Evolutionary conservation across 73 alveolate genomes (phyloP).

Genomic region (Paramecium biaurelia): DNA sequence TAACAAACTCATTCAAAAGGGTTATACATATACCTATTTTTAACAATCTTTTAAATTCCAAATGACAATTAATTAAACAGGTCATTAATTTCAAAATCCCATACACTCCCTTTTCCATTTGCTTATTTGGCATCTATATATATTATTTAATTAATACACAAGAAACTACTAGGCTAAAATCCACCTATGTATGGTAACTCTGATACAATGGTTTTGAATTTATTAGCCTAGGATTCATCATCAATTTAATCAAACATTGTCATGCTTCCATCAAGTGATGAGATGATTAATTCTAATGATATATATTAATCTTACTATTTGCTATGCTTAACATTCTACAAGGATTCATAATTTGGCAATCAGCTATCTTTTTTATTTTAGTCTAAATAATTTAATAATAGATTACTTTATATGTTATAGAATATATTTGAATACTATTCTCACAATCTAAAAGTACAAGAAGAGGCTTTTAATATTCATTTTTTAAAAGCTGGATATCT

Average conservation of each 20-base stretch:
- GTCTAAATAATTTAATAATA: neutral
- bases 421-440: neutral
- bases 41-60: neutral
- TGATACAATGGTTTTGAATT: neutral
- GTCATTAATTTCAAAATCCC: neutral
- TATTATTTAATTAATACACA: neutral
- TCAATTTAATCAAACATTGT: conserved; percentile 12
- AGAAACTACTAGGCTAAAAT: neutral
- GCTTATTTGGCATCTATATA: neutral
- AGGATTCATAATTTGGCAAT: neutral
- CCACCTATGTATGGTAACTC: neutral
- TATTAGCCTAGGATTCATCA: neutral
- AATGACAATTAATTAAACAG: neutral
- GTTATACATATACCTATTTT: neutral
- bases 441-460: neutral
- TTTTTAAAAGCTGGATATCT: neutral
- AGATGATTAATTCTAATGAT: neutral
- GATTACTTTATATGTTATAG: neutral
- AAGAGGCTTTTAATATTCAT: neutral
- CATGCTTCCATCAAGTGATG: neutral
- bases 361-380: conserved; percentile 12
- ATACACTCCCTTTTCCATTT: conserved; percentile 1
- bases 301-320: neutral
- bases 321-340: neutral
- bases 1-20: conserved; percentile 1